Base-by-base conservation (phyloP, 495 filamentous ascomycete genomes). In the Penicillium ochrochloron region DNA sequence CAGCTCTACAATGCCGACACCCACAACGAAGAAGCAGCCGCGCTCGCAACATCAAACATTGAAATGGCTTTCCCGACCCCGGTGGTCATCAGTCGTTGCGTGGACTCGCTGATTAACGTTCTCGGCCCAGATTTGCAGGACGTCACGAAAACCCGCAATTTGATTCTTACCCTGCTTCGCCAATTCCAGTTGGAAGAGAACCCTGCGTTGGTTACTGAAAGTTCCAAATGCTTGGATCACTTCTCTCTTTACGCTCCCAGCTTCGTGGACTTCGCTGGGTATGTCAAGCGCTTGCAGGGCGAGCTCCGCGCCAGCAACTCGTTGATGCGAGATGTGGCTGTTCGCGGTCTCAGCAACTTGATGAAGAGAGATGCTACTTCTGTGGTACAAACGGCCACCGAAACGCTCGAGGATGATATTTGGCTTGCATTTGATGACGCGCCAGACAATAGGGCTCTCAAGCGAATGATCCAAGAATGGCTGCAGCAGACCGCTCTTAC, bases 41-140 rank as follows among this genome's bases (percentile, higher is more conserved):
- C 89, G 6, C 77, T 90, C 46, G 88, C 91, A 21, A 91, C 91
- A 10, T 97, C 95, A 60, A 98, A 97, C 73, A 80, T 94, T 44
- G 94, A 97, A 73, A 80, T 96, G 63, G 90, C 92, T 60, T 81
- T 91, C 57, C 86, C 93, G 23, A 92, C 93, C 1, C 85, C 90
- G 3, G 88, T 91, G 12, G 89, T 94, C 1, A 89, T 98, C 57
- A 91, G 91, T 58, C 87, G 92, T 61, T 92, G 93, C 64, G 88
- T 97, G n/a, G 94, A 99, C 73, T 93, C 94, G 33, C 80, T 97
- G 8, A 92, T 99, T 77, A 97, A 97, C 68, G 95, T 98, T 17
- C 85, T 99, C 9, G 95, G 95, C 0, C 95, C 95, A 0, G 96
- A 98, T 70, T 80, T 99, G 8, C 95, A 98, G 75, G 95, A 98